Evolutionary conservation across 2,329 filamentous ascomycete genomes (phyloP).

Genomic region (Aspergillus latus): DNA sequence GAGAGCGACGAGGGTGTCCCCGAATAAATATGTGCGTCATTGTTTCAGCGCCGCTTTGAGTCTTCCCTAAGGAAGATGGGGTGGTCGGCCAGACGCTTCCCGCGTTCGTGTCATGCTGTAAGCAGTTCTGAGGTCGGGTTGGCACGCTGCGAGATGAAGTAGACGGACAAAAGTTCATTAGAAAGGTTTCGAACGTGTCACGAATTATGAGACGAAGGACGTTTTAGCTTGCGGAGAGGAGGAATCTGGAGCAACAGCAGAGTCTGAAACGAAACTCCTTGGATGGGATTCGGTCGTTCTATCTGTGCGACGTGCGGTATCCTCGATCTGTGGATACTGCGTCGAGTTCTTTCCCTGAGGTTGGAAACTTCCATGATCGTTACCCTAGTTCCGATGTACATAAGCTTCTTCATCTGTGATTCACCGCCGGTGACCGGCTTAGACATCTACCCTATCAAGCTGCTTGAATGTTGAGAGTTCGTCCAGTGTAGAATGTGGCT

Average conservation of each 20-base stretch:
- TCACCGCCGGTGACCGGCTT: conserved; percentile 26
- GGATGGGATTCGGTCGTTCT: conserved; percentile 9
- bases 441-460: conserved; percentile 15
- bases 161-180: conserved; percentile 25
- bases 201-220: conserved; percentile 29
- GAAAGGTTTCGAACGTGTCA: conserved; percentile 26
- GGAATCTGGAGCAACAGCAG: conserved; percentile 19
- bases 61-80: neutral
- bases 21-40: conserved; percentile 35
- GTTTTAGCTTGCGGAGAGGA: conserved; percentile 25
- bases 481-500: conserved; percentile 5
- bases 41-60: conserved; percentile 1
- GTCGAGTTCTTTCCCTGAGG: conserved; percentile 14
- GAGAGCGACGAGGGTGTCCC: conserved; percentile 89
- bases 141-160: conserved; percentile 1
- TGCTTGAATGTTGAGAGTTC: neutral
- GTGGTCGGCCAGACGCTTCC: neutral
- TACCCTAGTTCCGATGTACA: conserved; percentile 37
- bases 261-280: conserved; percentile 11
- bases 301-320: conserved; percentile 11
- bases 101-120: conserved; percentile 5
- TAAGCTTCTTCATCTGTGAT: conserved; percentile 29
- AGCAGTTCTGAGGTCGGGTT: conserved; percentile 1
- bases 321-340: conserved; percentile 17
- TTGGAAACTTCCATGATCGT: conserved; percentile 23